Percentiles rank a stretch among this genome's conserved stretches.
phyloP scores from a whole-genome alignment of 2,329 filamentous ascomycete genomes.

The Xylariaceae sp. region DNA sequence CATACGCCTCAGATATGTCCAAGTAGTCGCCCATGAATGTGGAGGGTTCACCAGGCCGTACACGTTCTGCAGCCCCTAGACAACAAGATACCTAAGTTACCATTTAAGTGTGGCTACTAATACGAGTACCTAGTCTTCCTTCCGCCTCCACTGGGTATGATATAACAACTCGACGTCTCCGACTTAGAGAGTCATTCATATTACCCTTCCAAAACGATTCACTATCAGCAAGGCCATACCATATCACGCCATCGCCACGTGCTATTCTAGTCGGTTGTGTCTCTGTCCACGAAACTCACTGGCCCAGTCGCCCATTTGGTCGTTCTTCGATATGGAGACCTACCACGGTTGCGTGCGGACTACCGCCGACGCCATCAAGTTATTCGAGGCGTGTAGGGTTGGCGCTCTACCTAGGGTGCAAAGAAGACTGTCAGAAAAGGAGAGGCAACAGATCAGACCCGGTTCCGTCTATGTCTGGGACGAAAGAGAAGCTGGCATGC shows the following conservation, averaged over 20 bases:
- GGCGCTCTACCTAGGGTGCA: constrained; percentile 89
- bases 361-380: constrained; percentile 92
- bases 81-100: not conserved
- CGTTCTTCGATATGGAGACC: constrained; percentile 69
- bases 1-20: not conserved
- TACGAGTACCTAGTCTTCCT: not conserved
- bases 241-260: not conserved
- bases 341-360: constrained; percentile 93
- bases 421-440: constrained; percentile 89
- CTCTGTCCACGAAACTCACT: not conserved
- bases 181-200: not conserved
- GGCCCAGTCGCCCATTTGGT: too few species aligned
- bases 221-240: not conserved
- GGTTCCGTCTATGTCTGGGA: constrained; percentile 99
- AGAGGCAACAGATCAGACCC: constrained; percentile 90
- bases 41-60: not conserved
- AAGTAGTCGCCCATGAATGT: not conserved
- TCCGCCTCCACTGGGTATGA: not conserved
- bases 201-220: not conserved
- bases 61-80: not conserved
- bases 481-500: constrained; percentile 95
- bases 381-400: constrained; percentile 94
- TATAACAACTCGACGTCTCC: not conserved
- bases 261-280: not conserved
- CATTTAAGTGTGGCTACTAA: not conserved